phyloP scores from a whole-genome alignment of 805 yeast species.

The Ogataea kodamae region DNA sequence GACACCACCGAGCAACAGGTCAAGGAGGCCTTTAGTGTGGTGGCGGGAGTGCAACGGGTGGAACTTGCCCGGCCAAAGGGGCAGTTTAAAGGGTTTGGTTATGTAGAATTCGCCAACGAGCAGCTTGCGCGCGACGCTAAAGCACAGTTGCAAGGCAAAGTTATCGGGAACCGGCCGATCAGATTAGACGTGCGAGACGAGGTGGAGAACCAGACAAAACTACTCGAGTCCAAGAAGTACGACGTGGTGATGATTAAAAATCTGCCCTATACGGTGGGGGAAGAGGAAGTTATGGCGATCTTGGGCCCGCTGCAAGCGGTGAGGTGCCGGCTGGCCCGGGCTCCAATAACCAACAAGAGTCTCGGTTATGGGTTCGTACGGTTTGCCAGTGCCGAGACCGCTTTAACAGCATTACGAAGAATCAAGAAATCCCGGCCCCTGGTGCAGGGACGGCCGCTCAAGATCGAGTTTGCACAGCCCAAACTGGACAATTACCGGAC shows the following conservation, averaged over 20 bases:
- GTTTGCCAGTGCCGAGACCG: constrained; percentile 43
- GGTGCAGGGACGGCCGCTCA: constrained; percentile 25
- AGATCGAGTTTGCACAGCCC: constrained; percentile 26
- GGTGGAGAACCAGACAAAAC: constrained; percentile 2
- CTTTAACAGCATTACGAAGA: constrained; percentile 42
- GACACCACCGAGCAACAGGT: constrained; percentile 23
- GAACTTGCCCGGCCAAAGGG: constrained; percentile 15
- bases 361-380: constrained; percentile 63
- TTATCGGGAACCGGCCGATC: constrained; percentile 28
- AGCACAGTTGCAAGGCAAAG: constrained; percentile 32
- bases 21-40: constrained; percentile 23
- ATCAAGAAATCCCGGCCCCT: constrained; percentile 42
- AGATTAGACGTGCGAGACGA: constrained; percentile 19
- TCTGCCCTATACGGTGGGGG: constrained; percentile 26
- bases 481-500: constrained; percentile 23
- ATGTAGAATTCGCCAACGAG: constrained; percentile 22
- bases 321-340: constrained; percentile 28
- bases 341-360: constrained; percentile 28
- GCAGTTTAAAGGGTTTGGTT: constrained; percentile 26
- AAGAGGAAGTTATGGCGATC: constrained; percentile 24
- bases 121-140: constrained; percentile 24
- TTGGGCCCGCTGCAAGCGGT: constrained; percentile 28
- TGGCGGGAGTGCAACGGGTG: constrained; percentile 23
- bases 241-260: constrained; percentile 28
- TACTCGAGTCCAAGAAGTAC: constrained; percentile 15